These are phyloP conservation scores for Rhizoctonia solani DNA, from an alignment of 1,284 basidiomycete genomes.

Conservation along the genomic window DNA sequence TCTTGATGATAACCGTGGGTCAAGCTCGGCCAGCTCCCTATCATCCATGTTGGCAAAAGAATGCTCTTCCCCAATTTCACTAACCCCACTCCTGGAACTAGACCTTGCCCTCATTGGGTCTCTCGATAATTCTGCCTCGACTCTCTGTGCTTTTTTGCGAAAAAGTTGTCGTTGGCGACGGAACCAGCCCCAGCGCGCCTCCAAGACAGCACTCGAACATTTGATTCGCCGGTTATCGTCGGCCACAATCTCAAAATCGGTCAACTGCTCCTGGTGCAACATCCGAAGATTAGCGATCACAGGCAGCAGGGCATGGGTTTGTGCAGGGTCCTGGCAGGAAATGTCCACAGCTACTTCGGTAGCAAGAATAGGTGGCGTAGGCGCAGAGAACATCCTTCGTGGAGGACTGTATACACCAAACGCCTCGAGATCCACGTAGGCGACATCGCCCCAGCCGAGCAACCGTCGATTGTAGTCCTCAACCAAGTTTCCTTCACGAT, in stretches of 20 bases:
- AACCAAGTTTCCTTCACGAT: slow-evolving; percentile 81
- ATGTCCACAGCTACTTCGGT: slow-evolving; percentile 52
- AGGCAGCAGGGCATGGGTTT: slow-evolving; percentile 2
- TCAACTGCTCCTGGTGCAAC: slow-evolving; percentile 72
- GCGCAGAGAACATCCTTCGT: slow-evolving; percentile 55
- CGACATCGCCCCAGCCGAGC: slow-evolving; percentile 89
- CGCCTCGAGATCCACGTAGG: slow-evolving; percentile 87
- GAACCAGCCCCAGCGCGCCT: slow-evolving; percentile 95
- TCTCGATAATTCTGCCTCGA: slow-evolving; percentile 59
- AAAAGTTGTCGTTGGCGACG: slow-evolving; percentile 67
- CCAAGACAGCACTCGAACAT: slow-evolving; percentile 80
- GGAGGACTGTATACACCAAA: slow-evolving; percentile 93
- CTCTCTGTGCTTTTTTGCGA: slow-evolving; percentile 57
- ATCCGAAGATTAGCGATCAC: slow-evolving; percentile 66
- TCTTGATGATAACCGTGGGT: slow-evolving; percentile 78
- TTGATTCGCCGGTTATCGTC: slow-evolving; percentile 84
- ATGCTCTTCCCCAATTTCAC: slow-evolving; percentile 12
- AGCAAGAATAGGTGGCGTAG: slow-evolving; percentile 54
- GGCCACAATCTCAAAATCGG: slow-evolving; percentile 89
- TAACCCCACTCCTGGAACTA: slow-evolving; percentile 10
- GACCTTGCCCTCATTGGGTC: slow-evolving; percentile 14
- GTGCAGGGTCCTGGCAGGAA: slow-evolving; percentile 20
- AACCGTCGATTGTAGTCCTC: slow-evolving; percentile 90
- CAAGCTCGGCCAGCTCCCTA: slow-evolving; percentile 48
- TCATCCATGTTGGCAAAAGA: slow-evolving; percentile 52